Base-by-base conservation (phyloP, 2,329 filamentous ascomycete genomes). In the Pestalotiopsis fici region DNA sequence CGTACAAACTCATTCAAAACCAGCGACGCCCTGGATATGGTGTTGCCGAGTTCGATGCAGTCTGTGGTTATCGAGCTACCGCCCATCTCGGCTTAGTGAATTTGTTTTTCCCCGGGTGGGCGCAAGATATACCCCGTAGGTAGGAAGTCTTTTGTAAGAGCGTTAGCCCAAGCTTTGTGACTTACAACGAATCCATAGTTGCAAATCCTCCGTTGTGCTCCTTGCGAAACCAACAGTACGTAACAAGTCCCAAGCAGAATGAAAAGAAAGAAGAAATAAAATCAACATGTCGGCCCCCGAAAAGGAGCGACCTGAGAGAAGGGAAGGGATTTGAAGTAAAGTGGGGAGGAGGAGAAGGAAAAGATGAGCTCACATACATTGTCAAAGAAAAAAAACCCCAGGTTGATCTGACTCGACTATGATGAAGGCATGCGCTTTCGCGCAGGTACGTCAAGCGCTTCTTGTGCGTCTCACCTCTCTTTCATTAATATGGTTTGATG, bases 1-100 rank as follows among this genome's bases (percentile, higher is more conserved):
- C 80, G 79, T 7, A 82, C 78, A 65, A 82, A 82, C 47, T 68
- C 67, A 67, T 75, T 74, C 27, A 83, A 71, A 37, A 75, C 69
- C 11, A 70, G 66, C 25, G 77, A 74, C n/a, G 78, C 76, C 54
- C 77, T 75, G 35, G 75, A 71, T 56, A 82, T 78, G 67, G 77
- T 76, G 59, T 73, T 77, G 69, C 76, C 76, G 7, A 79, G 75
- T 12, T 76, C 74, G 66, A 74, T 78, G 71, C 81, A 83, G 67
- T 77, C 77, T 62, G 77, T 77, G 56, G 75, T 77, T 50, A 82
- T 79, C 64, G 78, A 76, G 71, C 79, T 81, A 72, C 71, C 50
- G 43, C 43, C 43, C 35, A 47, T 47, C 71, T 69, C 71, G 72
- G 68, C 66, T 67, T 72, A 65, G 71, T 76, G 66, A 74, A 72